A percentile compares a stretch with the other conserved stretches of the same genome.
These are phyloP conservation scores for Plantago major DNA, from an alignment of 257 asterid species.

Conservation along the genomic window DNA sequence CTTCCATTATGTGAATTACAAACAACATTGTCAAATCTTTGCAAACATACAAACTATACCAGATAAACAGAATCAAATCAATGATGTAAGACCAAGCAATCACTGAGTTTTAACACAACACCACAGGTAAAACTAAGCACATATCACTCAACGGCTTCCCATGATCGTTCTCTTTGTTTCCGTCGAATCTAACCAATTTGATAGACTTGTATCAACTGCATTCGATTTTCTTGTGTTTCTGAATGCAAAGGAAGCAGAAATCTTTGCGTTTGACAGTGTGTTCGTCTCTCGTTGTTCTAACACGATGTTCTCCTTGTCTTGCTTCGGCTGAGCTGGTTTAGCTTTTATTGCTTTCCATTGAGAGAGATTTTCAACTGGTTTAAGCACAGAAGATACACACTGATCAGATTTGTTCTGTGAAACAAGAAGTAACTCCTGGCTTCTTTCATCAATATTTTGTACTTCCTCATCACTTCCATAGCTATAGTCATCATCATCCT, in stretches of 20 bases:
- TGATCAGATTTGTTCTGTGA: conserved; percentile 15
- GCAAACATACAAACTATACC: neutral
- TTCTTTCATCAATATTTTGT: conserved; percentile 9
- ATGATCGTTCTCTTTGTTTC: conserved; percentile 4
- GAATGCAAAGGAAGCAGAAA: conserved; percentile 12
- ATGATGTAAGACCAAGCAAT: neutral
- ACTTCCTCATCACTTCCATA: conserved; percentile 15
- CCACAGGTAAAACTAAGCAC: neutral
- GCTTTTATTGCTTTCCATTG: conserved; percentile 72
- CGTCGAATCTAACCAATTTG: conserved; percentile 43
- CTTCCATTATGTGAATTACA: neutral
- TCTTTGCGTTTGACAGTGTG: neutral
- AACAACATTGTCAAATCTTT: neutral
- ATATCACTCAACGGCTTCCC: neutral
- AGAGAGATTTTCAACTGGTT: conserved; percentile 62
- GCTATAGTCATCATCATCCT: conserved; percentile 14
- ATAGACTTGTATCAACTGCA: conserved; percentile 54
- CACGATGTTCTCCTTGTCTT: conserved; percentile 37
- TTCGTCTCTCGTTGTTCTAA: conserved; percentile 22
- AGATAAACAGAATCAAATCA: neutral
- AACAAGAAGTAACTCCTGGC: neutral
- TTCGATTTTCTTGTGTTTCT: conserved; percentile 2
- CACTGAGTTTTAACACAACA: conserved; percentile 6
- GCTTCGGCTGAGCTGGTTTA: conserved; percentile 27
- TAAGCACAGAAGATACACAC: conserved; percentile 44